phyloP scores from a whole-genome alignment of 441 rosid genomes.

The Brassica hybrid region DNA sequence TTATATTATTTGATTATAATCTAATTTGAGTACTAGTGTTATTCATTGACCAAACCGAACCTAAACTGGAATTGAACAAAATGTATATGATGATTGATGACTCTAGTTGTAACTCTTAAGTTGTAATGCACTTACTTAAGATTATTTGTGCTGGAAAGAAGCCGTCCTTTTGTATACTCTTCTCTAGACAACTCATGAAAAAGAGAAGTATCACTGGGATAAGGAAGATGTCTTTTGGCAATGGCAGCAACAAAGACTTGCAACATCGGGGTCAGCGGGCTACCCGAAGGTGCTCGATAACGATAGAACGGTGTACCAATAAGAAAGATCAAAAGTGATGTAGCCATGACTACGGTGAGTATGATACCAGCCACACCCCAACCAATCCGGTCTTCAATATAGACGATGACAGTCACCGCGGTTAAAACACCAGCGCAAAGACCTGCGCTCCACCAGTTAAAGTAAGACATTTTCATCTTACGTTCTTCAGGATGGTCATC shows the following conservation, averaged over 20 bases:
- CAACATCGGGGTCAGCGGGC: constrained; percentile 80
- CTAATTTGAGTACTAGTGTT: background rate
- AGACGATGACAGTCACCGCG: constrained; percentile 78
- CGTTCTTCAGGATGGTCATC: constrained; percentile 75
- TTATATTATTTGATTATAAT: background rate
- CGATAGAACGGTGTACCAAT: constrained; percentile 79
- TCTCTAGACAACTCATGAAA: constrained; percentile 57
- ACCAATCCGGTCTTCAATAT: constrained; percentile 73
- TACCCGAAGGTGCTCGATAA: constrained; percentile 66
- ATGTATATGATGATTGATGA: background rate
- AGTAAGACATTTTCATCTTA: constrained; percentile 86
- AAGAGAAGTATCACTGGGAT: constrained; percentile 56
- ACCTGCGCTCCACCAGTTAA: constrained; percentile 93
- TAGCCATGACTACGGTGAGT: constrained; percentile 67
- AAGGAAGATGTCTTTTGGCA: constrained; percentile 66
- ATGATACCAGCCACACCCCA: constrained; percentile 80
- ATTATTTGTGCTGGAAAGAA: constrained; percentile 65
- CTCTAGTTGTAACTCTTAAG: background rate
- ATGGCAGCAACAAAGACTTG: constrained; percentile 83
- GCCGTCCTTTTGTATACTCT: constrained; percentile 50
- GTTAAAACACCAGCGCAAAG: constrained; percentile 74
- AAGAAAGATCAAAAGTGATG: constrained; percentile 64
- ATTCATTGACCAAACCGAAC: background rate
- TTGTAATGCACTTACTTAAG: constrained; percentile 58
- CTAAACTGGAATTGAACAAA: background rate